Evolutionary conservation across 345 rosid species (phyloP).

Genomic region (Heritiera fomes): DNA sequence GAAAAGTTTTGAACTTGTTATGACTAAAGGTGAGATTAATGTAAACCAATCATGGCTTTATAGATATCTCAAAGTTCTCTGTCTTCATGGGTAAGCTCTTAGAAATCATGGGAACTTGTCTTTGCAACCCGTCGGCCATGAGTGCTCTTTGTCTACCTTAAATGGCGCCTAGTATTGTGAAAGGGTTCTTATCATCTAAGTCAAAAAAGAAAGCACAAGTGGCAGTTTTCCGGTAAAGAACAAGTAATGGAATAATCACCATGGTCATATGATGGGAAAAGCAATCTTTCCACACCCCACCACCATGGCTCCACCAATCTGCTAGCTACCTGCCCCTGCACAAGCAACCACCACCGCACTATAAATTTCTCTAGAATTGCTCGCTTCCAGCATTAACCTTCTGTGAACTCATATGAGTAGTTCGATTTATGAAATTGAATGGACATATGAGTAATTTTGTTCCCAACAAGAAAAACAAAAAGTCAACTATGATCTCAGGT

Average conservation of each 20-base stretch:
- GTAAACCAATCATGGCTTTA: not conserved
- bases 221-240: not conserved
- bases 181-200: not conserved
- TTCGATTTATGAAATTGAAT: not conserved
- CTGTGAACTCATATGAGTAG: not conserved
- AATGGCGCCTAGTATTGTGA: not conserved
- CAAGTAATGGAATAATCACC: constrained; percentile 19
- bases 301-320: constrained; percentile 37
- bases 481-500: constrained; percentile 34
- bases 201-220: not conserved
- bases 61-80: not conserved
- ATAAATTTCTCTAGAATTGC: not conserved
- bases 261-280: constrained; percentile 17
- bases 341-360: constrained; percentile 34
- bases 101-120: constrained; percentile 2
- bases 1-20: not conserved
- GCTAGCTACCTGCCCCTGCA: constrained; percentile 9
- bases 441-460: constrained; percentile 4
- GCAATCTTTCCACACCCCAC: constrained; percentile 4
- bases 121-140: not conserved
- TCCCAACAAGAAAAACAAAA: constrained; percentile 22
- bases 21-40: not conserved
- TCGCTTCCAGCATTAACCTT: constrained; percentile 25
- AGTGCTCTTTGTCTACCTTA: not conserved
- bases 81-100: not conserved